phyloP scores from a whole-genome alignment of 164 flowering plant species.

The Vitis amurensis region DNA sequence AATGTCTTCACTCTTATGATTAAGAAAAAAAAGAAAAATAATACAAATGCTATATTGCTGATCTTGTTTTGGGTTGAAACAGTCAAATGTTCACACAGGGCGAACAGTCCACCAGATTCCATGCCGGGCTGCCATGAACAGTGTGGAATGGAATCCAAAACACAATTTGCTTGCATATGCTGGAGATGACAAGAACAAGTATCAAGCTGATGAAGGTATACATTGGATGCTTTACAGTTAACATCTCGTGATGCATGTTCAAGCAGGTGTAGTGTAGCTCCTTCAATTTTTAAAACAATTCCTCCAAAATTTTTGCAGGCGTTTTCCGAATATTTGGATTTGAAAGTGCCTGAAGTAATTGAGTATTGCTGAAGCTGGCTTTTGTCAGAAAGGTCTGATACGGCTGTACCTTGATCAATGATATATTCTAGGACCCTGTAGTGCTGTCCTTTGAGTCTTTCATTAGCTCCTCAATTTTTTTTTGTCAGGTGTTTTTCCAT shows the following conservation, averaged over 20 bases:
- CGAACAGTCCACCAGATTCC: conserved; percentile 92
- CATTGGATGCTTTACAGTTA: no score
- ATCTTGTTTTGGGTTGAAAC: conserved; percentile 23
- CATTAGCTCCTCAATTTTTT: no score
- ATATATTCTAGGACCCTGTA: no score
- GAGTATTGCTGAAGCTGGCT: no score
- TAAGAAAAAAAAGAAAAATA: not conserved
- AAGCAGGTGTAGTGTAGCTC: no score
- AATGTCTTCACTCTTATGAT: not conserved
- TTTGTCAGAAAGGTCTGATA: no score
- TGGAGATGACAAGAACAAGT: conserved; percentile 96
- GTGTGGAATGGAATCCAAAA: conserved; percentile 98
- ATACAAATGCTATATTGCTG: not conserved
- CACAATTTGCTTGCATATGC: conserved; percentile 90
- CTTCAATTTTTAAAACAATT: not conserved
- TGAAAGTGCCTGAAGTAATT: conserved; percentile 49
- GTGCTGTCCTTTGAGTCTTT: no score
- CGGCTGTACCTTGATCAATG: no score
- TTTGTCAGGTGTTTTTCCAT: no score
- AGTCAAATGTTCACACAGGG: conserved; percentile 87
- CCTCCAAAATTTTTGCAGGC: conserved; percentile 43
- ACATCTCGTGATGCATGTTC: no score
- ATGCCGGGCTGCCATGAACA: conserved; percentile 95
- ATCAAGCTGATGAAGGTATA: conserved; percentile 91
- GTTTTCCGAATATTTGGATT: conserved; percentile 89